Percentiles rank a stretch among this genome's conserved stretches.
phyloP scores from a whole-genome alignment of 1,284 basidiomycete genomes.

The Trichosporon inkin region DNA sequence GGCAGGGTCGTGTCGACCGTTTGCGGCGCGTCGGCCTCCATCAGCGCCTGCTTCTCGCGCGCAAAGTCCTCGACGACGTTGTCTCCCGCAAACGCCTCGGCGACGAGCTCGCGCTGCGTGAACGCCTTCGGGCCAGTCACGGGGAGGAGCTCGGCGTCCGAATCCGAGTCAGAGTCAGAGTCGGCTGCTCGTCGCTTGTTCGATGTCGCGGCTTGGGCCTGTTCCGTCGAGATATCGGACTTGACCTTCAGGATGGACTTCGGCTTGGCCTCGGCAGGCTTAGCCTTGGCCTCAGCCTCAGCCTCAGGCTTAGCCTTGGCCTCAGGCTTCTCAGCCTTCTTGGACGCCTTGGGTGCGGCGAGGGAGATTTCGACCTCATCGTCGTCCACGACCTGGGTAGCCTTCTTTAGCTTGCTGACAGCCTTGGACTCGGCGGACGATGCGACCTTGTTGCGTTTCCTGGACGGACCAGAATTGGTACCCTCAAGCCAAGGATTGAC shows the following conservation, averaged over 20 bases:
- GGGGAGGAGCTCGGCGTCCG: conserved; percentile 51
- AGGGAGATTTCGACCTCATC: conserved; percentile 71
- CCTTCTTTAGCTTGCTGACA: conserved; percentile 66
- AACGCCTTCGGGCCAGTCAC: conserved; percentile 40
- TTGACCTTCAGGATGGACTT: conserved; percentile 18
- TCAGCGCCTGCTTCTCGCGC: conserved; percentile 71
- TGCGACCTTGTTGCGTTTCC: conserved; percentile 68
- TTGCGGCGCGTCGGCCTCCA: conserved; percentile 76
- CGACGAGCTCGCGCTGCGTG: conserved; percentile 73
- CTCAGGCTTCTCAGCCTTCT: conserved; percentile 16
- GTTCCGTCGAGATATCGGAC: conserved; percentile 10
- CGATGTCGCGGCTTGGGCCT: conserved; percentile 17
- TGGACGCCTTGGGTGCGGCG: conserved; percentile 11
- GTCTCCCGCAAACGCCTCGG: conserved; percentile 92
- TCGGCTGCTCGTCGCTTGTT: conserved; percentile 6
- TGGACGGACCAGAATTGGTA: conserved; percentile 50
- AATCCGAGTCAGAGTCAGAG: conserved; percentile 38
- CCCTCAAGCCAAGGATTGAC: conserved; percentile 69
- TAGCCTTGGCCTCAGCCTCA: conserved; percentile 12
- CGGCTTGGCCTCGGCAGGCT: not conserved
- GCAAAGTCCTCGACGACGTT: conserved; percentile 89
- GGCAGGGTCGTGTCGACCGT: conserved; percentile 85
- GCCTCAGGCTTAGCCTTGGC: conserved; percentile 1
- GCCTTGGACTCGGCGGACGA: conserved; percentile 62
- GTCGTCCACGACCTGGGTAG: conserved; percentile 56